A percentile compares a stretch with the other conserved stretches of the same genome.
Conservation (phyloP, 2,329 filamentous ascomycete species). For the Ceratocystis huliohia region DNA sequence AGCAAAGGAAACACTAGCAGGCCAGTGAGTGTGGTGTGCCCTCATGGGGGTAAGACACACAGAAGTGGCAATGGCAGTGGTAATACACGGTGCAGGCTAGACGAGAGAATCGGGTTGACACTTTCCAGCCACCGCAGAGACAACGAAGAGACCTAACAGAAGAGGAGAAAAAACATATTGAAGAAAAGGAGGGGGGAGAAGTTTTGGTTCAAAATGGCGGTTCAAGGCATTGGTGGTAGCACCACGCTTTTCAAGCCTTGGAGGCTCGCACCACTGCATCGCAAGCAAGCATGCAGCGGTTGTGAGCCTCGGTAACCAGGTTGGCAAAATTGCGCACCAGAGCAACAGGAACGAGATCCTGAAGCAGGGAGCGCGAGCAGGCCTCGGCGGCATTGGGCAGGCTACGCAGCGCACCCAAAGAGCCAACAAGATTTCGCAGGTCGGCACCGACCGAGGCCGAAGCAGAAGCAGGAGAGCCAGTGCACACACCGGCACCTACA, state of each 20-base stretch:
- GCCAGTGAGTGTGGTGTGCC: not conserved
- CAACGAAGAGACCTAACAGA: conserved; percentile 6
- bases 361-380: conserved; percentile 82
- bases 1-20: no score
- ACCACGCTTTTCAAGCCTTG: conserved; percentile 12
- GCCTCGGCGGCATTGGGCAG: conserved; percentile 70
- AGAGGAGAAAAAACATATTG: conserved; percentile 19
- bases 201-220: not conserved
- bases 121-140: conserved; percentile 8
- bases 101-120: conserved; percentile 4
- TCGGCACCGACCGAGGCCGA: not conserved
- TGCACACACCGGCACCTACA: conserved; percentile 21
- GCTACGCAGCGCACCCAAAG: conserved; percentile 60
- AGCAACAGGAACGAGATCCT: conserved; percentile 85
- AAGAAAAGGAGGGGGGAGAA: not conserved
- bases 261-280: conserved; percentile 5
- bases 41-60: not conserved
- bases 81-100: conserved; percentile 6
- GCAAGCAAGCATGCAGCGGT: conserved; percentile 7
- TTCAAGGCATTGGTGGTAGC: conserved; percentile 11
- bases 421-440: conserved; percentile 18
- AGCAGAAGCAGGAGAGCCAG: conserved; percentile 27
- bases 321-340: conserved; percentile 87
- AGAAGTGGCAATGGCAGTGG: not conserved
- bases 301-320: conserved; percentile 66